Percentiles rank a stretch among this genome's conserved stretches.
phyloP scores from a whole-genome alignment of 2,329 filamentous ascomycete genomes.

The Fusarium sp. region DNA sequence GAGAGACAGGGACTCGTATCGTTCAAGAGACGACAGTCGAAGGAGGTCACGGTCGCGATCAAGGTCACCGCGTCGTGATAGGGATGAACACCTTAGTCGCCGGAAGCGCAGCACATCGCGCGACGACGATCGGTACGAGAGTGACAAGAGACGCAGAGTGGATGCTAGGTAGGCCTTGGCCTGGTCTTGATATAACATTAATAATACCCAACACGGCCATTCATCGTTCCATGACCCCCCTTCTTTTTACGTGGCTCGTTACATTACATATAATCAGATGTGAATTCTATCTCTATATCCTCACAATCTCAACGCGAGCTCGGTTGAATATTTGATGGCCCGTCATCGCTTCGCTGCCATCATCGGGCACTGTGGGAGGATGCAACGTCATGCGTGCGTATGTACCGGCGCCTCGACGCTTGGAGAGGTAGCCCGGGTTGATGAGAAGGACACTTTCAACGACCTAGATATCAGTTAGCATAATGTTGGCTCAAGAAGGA shows the following conservation, averaged over 20 bases:
- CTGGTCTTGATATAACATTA: conserved; percentile 35
- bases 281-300: conserved; percentile 66
- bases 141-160: conserved; percentile 71
- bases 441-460: conserved; percentile 90
- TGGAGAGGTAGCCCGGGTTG: conserved; percentile 90
- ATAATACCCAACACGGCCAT: conserved; percentile 40
- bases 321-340: conserved; percentile 84
- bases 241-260: conserved; percentile 36
- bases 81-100: conserved; percentile 60
- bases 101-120: conserved; percentile 70
- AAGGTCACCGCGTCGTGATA: conserved; percentile 62
- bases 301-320: conserved; percentile 86
- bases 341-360: conserved; percentile 68
- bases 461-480: conserved; percentile 67
- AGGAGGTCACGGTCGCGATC: conserved; percentile 58
- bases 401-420: conserved; percentile 85
- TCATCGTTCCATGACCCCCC: background rate
- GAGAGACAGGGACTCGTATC: conserved; percentile 43
- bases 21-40: conserved; percentile 40
- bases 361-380: conserved; percentile 71
- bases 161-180: conserved; percentile 53
- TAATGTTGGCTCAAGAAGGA: background rate
- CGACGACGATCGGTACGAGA: conserved; percentile 65
- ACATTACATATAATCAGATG: conserved; percentile 27
- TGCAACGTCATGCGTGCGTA: conserved; percentile 84